Evolutionary conservation across 257 asterid genomes (phyloP).

Genomic region (Penstemon barbatus): DNA sequence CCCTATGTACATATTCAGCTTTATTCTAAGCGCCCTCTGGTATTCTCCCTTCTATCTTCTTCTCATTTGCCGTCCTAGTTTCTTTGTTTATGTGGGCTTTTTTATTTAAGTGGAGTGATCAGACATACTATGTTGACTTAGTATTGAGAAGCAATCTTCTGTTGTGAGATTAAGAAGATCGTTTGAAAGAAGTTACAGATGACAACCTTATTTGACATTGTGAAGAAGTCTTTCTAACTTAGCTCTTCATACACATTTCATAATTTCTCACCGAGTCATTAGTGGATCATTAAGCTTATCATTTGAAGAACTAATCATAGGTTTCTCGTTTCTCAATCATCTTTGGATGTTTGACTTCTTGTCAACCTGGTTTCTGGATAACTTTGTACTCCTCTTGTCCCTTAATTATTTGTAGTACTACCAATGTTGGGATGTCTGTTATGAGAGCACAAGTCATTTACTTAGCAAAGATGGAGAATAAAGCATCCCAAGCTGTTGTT

Average conservation of each 20-base stretch:
- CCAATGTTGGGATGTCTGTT: background rate
- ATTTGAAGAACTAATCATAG: background rate
- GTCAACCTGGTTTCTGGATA: background rate
- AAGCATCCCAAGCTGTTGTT: no score
- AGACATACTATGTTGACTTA: no score
- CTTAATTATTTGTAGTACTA: no score
- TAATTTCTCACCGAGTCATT: background rate
- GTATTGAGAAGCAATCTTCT: no score
- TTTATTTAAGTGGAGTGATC: no score
- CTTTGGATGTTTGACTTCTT: background rate
- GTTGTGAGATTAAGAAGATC: background rate
- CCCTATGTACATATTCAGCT: slow-evolving; percentile 92
- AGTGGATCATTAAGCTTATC: no score
- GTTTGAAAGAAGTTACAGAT: background rate
- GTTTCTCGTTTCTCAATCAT: no score
- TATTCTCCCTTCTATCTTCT: slow-evolving; percentile 36
- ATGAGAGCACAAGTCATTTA: no score
- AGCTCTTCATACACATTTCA: background rate
- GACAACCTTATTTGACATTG: background rate
- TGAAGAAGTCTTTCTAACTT: background rate
- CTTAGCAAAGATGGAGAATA: no score
- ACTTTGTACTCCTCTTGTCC: no score
- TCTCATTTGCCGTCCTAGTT: background rate
- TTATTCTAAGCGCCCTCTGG: slow-evolving; percentile 85
- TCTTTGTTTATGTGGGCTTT: slow-evolving; percentile 15